A percentile compares a stretch with the other conserved stretches of the same genome.
Evolutionary conservation across 768 basidiomycete genomes (phyloP).

Genomic region (Amanita brunnescens): DNA sequence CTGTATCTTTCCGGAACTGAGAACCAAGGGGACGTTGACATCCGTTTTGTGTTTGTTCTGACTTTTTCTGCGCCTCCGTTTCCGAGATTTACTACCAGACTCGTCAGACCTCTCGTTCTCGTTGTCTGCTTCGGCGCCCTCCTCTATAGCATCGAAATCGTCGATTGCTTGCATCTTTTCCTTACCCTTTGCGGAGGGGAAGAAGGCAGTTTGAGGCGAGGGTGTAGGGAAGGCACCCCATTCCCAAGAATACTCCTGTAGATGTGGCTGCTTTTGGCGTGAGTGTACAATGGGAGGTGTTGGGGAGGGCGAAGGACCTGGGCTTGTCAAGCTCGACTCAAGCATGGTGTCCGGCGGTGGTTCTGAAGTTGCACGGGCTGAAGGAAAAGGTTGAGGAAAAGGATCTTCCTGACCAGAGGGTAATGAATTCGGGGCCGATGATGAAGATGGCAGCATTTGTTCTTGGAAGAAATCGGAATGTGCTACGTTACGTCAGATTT

Average conservation of each 20-base stretch:
- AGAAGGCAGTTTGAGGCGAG: conserved; percentile 52
- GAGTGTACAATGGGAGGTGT: conserved; percentile 3
- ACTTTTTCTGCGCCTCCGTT: conserved; percentile 8
- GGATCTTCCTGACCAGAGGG: conserved; percentile 14
- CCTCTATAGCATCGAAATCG: conserved; percentile 12
- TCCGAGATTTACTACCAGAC: conserved; percentile 7
- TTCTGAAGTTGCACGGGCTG: conserved; percentile 50
- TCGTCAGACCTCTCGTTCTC: conserved; percentile 18
- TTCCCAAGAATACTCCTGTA: conserved; percentile 82
- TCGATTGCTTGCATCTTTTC: conserved; percentile 16
- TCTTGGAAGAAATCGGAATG: conserved; percentile 5
- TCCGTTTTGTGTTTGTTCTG: conserved; percentile 4
- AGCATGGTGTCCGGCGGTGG: conserved; percentile 42
- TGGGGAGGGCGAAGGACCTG: conserved; percentile 6
- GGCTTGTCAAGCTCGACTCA: conserved; percentile 5
- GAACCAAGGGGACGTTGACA: background rate
- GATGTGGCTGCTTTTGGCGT: conserved; percentile 8
- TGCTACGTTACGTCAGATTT: conserved; percentile 8
- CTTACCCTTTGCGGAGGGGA: conserved; percentile 22
- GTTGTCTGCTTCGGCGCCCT: conserved; percentile 17
- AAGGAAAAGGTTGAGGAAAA: conserved; percentile 19
- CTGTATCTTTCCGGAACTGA: conserved; percentile 36
- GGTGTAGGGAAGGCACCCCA: conserved; percentile 87
- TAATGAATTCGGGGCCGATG: conserved; percentile 12
- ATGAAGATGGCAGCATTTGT: conserved; percentile 9